Conservation (phyloP, 2,329 filamentous ascomycete genomes). For the Juglanconis sp. region DNA sequence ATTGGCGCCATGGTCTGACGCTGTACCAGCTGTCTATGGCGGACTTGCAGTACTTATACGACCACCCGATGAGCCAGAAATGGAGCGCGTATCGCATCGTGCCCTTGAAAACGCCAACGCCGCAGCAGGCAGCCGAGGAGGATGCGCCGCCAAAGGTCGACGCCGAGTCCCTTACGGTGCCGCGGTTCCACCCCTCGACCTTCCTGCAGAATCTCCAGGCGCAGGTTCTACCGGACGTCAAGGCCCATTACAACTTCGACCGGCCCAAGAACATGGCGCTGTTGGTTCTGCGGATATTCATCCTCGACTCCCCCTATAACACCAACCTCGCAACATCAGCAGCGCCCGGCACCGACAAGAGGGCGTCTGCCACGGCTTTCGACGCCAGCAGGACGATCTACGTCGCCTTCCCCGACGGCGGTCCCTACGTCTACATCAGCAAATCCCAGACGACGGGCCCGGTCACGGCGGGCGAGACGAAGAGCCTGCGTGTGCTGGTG, state of each 20-base stretch:
- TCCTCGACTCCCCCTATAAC: conserved; percentile 78
- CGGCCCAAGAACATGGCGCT: conserved; percentile 67
- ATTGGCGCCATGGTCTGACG: conserved; percentile 63
- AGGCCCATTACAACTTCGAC: conserved; percentile 78
- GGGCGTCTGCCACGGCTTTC: conserved; percentile 37
- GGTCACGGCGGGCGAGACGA: conserved; percentile 48
- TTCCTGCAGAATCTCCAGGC: conserved; percentile 74
- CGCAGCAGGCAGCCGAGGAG: conserved; percentile 29
- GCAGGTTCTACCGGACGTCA: conserved; percentile 73
- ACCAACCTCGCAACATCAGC: conserved; percentile 47
- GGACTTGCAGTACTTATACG: conserved; percentile 64
- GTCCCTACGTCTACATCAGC: conserved; percentile 69
- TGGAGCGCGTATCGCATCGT: conserved; percentile 63
- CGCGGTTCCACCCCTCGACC: conserved; percentile 75
- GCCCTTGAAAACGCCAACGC: conserved; percentile 41
- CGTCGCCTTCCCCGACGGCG: conserved; percentile 77
- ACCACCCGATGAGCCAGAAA: conserved; percentile 60
- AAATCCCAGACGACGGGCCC: conserved; percentile 45
- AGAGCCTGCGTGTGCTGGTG: conserved; percentile 67
- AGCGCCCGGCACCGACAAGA: conserved; percentile 23
- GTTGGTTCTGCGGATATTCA: conserved; percentile 72
- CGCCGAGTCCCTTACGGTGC: conserved; percentile 48
- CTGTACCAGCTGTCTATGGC: conserved; percentile 67
- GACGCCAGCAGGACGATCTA: conserved; percentile 71
- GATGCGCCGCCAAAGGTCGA: conserved; percentile 41